Conservation (phyloP, 2,329 filamentous ascomycete species). For the Monosporascus cannonballus region DNA sequence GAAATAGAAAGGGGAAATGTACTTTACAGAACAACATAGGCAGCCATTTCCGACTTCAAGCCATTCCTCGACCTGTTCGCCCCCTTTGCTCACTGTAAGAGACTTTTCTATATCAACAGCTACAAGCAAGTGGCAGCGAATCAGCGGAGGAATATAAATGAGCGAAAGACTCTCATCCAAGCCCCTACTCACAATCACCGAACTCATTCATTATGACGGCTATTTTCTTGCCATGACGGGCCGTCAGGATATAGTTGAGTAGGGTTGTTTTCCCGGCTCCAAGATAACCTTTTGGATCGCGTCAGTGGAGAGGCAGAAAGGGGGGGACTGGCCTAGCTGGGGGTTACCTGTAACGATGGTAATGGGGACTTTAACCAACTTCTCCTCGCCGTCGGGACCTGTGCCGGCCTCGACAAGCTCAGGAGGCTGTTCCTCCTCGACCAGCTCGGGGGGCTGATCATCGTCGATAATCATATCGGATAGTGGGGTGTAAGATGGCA, state of each 20-base stretch:
- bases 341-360: constrained; percentile 72
- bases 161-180: background rate
- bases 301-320: constrained; percentile 3
- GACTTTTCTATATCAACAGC: constrained; percentile 94
- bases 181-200: constrained; percentile 60
- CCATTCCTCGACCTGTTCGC: constrained; percentile 85
- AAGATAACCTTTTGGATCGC: constrained; percentile 64
- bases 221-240: constrained; percentile 94
- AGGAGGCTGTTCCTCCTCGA: constrained; percentile 31
- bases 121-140: constrained; percentile 25
- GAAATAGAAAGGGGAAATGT: constrained; percentile 12
- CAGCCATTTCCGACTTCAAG: constrained; percentile 94
- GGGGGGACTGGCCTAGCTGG: background rate
- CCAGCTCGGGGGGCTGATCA: constrained; percentile 60
- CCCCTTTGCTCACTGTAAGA: constrained; percentile 80
- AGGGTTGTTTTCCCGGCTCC: constrained; percentile 94
- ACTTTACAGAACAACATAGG: constrained; percentile 97
- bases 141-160: constrained; percentile 5
- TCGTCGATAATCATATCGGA: constrained; percentile 56
- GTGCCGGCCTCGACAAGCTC: constrained; percentile 23
- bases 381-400: constrained; percentile 39
- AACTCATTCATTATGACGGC: constrained; percentile 97
- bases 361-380: constrained; percentile 66
- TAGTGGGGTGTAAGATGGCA: background rate
- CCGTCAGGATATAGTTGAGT: constrained; percentile 91